Base-by-base conservation (phyloP, 2,329 filamentous ascomycete genomes). In the Aureobasidium leucospermi region DNA sequence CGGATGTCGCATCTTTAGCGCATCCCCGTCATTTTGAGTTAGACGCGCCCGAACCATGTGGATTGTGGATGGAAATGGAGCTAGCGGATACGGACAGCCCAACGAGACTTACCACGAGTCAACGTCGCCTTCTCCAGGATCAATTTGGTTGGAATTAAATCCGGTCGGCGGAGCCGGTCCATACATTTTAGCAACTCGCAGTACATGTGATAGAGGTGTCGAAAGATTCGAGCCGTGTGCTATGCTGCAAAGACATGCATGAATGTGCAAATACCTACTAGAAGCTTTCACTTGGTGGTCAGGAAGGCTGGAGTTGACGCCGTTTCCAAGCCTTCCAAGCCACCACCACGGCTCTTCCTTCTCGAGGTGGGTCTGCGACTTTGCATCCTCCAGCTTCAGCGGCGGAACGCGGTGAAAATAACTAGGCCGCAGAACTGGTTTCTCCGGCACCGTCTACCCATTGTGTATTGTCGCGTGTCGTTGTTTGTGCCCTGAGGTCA, bases 41-140 rank as follows among this genome's bases (percentile, higher is more conserved):
- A 31, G 34, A 34, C 29, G 41, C 52, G 41, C 42, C 43, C 42
- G 43, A 58, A 58, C 55, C 55, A 48, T 58, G 42, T 47, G 43
- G 43, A 48, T 48, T 31, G 23, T 23, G 23, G 23, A 23, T 23
- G 48, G 41, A 38, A 36, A 10, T 51, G 34, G 34, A 45, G 55
- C 55, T 58, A 58, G 34, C 23, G 43, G 36, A 58, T 32, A 23
- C 42, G 42, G 45, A 39, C 43, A 39, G 41, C 45, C 43, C 55
- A 58, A 58, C 55, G 28, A 48, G 42, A 32, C 23, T 23, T 23
- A 23, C 23, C 23, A 23, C 23, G 23, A 23, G 23, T 23, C 23
- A 23, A 23, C 42, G 41, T 48, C 55, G 43, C 29, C 34, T 23
- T 56, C 51, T 56, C 39, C 52, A 42, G 38, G 15, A 53, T 39